phyloP scores from a whole-genome alignment of 352 stramenopile genomes.

The Aphanomyces euteiches region DNA sequence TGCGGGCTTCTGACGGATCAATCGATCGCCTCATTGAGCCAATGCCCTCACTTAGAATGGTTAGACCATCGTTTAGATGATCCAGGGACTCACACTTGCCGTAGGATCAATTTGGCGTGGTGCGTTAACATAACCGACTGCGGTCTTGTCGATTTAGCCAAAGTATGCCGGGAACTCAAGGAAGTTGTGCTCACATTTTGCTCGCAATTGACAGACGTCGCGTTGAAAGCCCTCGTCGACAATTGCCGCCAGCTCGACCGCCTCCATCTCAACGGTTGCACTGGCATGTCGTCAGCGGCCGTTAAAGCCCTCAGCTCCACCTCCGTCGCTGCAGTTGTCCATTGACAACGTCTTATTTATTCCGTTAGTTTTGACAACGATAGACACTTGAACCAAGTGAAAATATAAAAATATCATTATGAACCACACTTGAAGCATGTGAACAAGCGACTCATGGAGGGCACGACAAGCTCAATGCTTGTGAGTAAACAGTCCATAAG shows the following conservation, averaged over 20 bases:
- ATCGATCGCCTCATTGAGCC: conserved; percentile 43
- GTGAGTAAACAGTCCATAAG: too few species aligned
- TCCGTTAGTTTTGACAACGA: too few species aligned
- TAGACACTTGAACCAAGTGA: too few species aligned
- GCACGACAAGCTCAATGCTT: too few species aligned
- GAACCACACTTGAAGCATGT: too few species aligned
- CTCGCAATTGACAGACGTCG: conserved; percentile 72
- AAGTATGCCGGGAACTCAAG: conserved; percentile 53
- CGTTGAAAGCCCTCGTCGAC: conserved; percentile 52
- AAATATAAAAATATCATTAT: too few species aligned
- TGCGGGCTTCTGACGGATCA: conserved; percentile 76
- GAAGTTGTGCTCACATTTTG: conserved; percentile 78
- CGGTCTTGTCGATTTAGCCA: conserved; percentile 60
- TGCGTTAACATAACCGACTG: conserved; percentile 89
- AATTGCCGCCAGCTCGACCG: conserved; percentile 33
- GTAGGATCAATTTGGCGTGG: conserved; percentile 70
- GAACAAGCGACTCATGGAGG: too few species aligned
- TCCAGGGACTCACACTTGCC: too few species aligned
- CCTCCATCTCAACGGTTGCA: conserved; percentile 70
- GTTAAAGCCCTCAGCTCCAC: background rate
- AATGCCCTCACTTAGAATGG: conserved; percentile 51
- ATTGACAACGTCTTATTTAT: background rate
- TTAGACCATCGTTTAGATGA: background rate
- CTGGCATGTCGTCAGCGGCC: conserved; percentile 40
- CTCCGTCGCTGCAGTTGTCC: background rate